A percentile compares a stretch with the other conserved stretches of the same genome.
These are phyloP conservation scores for Fusarium begoniae DNA, from an alignment of 2,329 filamentous ascomycete species.

Conservation along the genomic window DNA sequence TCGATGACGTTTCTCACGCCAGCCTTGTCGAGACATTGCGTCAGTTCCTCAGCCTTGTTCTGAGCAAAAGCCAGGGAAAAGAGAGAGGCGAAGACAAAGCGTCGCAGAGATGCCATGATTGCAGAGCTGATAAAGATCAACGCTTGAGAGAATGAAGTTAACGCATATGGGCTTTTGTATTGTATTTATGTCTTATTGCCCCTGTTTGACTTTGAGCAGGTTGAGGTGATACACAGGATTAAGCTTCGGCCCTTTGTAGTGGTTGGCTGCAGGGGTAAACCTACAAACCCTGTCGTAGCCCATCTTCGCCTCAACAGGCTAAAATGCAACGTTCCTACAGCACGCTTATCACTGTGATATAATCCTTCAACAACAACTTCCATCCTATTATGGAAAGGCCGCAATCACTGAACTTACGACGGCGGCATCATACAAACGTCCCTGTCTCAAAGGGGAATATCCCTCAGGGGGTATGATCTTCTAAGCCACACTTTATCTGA, in stretches of 20 bases:
- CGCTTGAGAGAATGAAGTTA: background rate
- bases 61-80: constrained; percentile 3
- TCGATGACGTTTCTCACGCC: constrained; percentile 33
- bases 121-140: background rate
- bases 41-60: constrained; percentile 8
- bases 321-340: background rate
- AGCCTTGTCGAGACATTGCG: constrained; percentile 26
- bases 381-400: background rate
- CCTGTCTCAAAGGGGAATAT: background rate
- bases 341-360: background rate
- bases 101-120: constrained; percentile 7
- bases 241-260: background rate
- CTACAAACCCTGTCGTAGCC: background rate
- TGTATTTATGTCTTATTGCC: constrained; percentile 1
- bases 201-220: background rate
- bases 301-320: background rate
- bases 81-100: constrained; percentile 4
- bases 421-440: background rate
- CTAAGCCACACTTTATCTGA: constrained; percentile 6
- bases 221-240: background rate
- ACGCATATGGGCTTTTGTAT: no score
- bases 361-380: background rate
- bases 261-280: background rate
- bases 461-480: background rate
- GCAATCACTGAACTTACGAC: background rate